phyloP scores from a whole-genome alignment of 2,329 filamentous ascomycete species.

The Cladosporium colombiae region DNA sequence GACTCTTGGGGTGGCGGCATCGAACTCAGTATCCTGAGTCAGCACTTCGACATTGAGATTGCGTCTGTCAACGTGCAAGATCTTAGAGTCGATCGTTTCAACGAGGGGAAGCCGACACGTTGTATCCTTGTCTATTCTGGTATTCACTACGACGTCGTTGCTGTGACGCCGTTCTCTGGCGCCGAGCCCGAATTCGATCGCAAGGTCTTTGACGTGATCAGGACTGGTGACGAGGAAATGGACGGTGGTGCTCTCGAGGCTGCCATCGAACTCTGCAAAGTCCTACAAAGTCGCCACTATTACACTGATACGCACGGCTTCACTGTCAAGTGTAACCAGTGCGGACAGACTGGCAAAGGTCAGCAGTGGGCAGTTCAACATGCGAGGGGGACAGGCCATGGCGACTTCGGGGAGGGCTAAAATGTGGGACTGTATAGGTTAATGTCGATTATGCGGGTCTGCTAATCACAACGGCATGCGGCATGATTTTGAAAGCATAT shows the following conservation, averaged over 20 bases:
- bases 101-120: slow-evolving; percentile 67
- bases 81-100: slow-evolving; percentile 70
- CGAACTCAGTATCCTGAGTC: slow-evolving; percentile 80
- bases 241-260: slow-evolving; percentile 59
- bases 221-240: slow-evolving; percentile 37
- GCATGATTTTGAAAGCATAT: background rate
- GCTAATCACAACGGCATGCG: no score
- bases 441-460: background rate
- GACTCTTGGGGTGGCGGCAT: slow-evolving; percentile 91
- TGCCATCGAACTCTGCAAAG: slow-evolving; percentile 55
- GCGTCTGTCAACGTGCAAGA: slow-evolving; percentile 79
- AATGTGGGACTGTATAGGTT: background rate
- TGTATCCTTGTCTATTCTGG: slow-evolving; percentile 87
- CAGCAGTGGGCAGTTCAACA: slow-evolving; percentile 64
- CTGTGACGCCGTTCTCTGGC: slow-evolving; percentile 65
- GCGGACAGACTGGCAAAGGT: slow-evolving; percentile 68
- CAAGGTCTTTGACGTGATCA: slow-evolving; percentile 65
- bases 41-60: slow-evolving; percentile 83
- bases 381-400: slow-evolving; percentile 61
- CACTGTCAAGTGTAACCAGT: slow-evolving; percentile 73
- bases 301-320: slow-evolving; percentile 86
- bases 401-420: slow-evolving; percentile 53
- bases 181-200: slow-evolving; percentile 74
- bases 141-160: slow-evolving; percentile 91
- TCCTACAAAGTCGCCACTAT: slow-evolving; percentile 74